Evolutionary conservation across 176 grass and related monocot species (phyloP).

Genomic region (Carex scoparia): DNA sequence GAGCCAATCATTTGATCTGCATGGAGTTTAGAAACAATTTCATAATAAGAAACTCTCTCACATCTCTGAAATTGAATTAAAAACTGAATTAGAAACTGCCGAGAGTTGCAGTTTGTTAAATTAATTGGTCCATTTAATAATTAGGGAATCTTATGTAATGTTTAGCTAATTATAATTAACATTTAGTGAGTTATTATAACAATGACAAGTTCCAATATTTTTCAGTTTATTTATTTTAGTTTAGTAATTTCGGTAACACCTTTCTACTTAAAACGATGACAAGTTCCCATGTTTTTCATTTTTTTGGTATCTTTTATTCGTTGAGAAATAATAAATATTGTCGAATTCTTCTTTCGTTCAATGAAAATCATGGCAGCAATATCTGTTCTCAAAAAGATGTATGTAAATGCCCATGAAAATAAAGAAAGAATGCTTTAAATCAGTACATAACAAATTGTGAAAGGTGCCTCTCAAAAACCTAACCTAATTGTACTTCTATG

Average conservation of each 20-base stretch:
- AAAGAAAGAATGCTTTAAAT: not conserved
- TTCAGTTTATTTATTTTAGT: not conserved
- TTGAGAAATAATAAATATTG: not conserved
- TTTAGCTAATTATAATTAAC: no score
- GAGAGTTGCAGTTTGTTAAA: no score
- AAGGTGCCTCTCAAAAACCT: not conserved
- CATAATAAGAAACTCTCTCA: no score
- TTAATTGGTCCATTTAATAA: no score
- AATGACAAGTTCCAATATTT: no score
- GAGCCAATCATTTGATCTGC: no score
- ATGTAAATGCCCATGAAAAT: not conserved
- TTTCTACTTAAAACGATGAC: not conserved
- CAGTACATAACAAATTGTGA: not conserved
- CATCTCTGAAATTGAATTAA: no score
- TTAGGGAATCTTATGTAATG: no score
- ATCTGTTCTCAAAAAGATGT: not conserved
- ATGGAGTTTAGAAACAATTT: no score
- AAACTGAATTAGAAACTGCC: no score
- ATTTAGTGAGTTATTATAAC: no score
- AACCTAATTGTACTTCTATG: not conserved
- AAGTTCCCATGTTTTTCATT: not conserved
- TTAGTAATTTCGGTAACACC: not conserved
- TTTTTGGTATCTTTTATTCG: not conserved
- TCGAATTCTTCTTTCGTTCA: not conserved
- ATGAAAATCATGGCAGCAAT: not conserved